Evolutionary conservation across 2,329 filamentous ascomycete genomes (phyloP).

Genomic region (Plenodomus biglobosus): DNA sequence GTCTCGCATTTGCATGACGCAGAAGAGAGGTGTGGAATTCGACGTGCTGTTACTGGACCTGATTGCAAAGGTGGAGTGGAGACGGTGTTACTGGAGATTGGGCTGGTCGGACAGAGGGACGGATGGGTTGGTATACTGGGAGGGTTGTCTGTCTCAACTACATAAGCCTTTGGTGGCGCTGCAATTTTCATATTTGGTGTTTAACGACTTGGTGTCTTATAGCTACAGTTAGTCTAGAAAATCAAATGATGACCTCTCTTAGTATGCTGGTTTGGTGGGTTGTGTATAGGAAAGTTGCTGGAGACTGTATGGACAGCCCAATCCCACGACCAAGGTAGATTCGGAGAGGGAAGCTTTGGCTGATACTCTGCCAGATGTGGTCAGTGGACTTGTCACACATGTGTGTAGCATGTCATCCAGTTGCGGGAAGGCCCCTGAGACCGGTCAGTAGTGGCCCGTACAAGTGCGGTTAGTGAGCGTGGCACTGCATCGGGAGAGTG

Average conservation of each 20-base stretch:
- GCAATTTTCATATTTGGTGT: background rate
- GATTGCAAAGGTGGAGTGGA: background rate
- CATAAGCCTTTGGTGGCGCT: background rate
- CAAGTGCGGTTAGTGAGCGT: constrained; percentile 1
- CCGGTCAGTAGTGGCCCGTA: constrained; percentile 4
- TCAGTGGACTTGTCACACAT: background rate
- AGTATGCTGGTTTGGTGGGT: background rate
- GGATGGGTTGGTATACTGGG: constrained; percentile 6
- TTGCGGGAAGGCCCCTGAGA: background rate
- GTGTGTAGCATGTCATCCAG: no score
- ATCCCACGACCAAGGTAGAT: no score
- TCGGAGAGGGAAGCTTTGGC: no score
- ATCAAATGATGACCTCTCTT: constrained; percentile 28
- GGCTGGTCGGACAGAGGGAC: constrained; percentile 4
- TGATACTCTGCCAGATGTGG: constrained; percentile 1
- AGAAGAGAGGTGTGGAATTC: constrained; percentile 5
- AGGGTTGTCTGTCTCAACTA: constrained; percentile 3
- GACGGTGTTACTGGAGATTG: background rate
- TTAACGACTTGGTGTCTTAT: constrained; percentile 23
- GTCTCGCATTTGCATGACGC: background rate
- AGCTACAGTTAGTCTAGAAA: constrained; percentile 34
- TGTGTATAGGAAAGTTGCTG: no score
- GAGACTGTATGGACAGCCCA: no score
- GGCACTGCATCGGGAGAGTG: constrained; percentile 3
- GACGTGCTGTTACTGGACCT: constrained; percentile 16